These are phyloP conservation scores for Sporobolus alterniflorus DNA, from an alignment of 202 grass and related monocot genomes.

Conservation along the genomic window DNA sequence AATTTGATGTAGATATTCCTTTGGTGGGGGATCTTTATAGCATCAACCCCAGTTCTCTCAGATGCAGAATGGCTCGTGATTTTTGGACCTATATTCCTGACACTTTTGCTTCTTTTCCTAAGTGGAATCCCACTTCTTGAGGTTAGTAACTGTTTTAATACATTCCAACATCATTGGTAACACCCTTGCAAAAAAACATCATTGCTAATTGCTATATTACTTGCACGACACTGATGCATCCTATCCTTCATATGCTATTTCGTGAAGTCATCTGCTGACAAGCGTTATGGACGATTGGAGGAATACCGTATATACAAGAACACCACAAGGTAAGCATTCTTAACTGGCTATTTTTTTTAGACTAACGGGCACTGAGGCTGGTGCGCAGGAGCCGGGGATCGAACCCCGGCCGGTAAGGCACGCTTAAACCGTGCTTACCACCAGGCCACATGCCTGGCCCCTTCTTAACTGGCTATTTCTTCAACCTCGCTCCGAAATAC, in stretches of 20 bases:
- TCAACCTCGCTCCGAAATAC: not conserved
- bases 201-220: not conserved
- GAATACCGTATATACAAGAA: slow-evolving; percentile 90
- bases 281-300: slow-evolving; percentile 55
- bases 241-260: not conserved
- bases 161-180: not conserved
- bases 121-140: slow-evolving; percentile 98
- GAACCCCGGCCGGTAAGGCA: no score
- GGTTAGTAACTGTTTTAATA: slow-evolving; percentile 25
- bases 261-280: slow-evolving; percentile 79
- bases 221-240: not conserved
- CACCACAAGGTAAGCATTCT: slow-evolving; percentile 66
- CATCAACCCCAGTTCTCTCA: slow-evolving; percentile 72
- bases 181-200: not conserved
- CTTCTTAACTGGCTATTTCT: not conserved
- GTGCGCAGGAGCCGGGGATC: no score
- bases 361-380: no score
- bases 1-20: slow-evolving; percentile 70
- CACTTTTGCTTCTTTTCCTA: slow-evolving; percentile 81
- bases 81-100: slow-evolving; percentile 80
- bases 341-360: no score
- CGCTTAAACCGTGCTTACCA: no score
- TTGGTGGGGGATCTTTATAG: slow-evolving; percentile 99
- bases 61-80: slow-evolving; percentile 93
- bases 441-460: no score